Conservation (phyloP, 768 basidiomycete genomes). For the Cubamyces sp. region DNA sequence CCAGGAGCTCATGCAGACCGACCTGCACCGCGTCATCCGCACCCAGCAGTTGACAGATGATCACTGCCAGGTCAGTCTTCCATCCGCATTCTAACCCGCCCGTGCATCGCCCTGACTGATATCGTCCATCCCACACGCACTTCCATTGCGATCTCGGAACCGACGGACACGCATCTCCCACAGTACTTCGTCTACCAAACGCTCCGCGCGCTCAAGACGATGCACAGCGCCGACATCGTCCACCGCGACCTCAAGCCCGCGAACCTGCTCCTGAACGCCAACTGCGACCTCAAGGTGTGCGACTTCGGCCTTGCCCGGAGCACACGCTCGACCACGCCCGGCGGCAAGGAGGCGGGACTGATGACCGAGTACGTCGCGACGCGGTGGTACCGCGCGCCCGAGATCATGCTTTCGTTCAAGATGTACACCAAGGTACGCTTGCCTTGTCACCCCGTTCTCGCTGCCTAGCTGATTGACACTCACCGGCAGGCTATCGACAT, state of each 20-base stretch:
- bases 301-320: conserved; percentile 86
- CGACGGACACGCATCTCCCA: conserved; percentile 22
- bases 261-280: conserved; percentile 86
- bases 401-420: conserved; percentile 95
- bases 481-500: conserved; percentile 64
- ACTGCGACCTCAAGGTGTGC: conserved; percentile 87
- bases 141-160: neutral
- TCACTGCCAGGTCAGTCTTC: conserved; percentile 68
- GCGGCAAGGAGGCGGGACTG: conserved; percentile 64
- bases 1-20: conserved; percentile 90
- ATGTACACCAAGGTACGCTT: conserved; percentile 71
- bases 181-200: conserved; percentile 86
- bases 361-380: conserved; percentile 92
- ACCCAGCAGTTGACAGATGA: conserved; percentile 91
- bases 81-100: conserved; percentile 3
- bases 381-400: conserved; percentile 91
- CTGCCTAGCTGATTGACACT: neutral
- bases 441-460: neutral
- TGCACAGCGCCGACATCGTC: conserved; percentile 84
- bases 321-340: conserved; percentile 55
- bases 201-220: conserved; percentile 84
- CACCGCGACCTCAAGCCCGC: conserved; percentile 85
- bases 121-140: conserved; percentile 17
- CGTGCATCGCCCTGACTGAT: neutral
- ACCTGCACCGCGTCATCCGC: conserved; percentile 88